Percentiles rank a stretch among this genome's conserved stretches.
These are phyloP conservation scores for Microthlaspi erraticum DNA, from an alignment of 345 rosid species.

Conservation along the genomic window DNA sequence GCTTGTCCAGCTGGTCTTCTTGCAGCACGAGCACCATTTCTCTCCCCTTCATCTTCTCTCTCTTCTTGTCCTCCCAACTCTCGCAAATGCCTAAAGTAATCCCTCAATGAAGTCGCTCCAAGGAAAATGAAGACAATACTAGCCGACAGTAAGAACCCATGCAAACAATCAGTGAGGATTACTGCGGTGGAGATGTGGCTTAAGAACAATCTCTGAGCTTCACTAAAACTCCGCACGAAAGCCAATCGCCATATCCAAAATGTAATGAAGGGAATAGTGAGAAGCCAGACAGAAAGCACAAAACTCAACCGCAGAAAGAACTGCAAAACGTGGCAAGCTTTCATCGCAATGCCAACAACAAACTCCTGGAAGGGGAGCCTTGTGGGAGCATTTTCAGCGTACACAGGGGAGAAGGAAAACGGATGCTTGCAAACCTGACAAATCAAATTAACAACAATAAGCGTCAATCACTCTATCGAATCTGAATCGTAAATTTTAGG, in stretches of 20 bases:
- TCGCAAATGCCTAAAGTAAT: constrained; percentile 90
- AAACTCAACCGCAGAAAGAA: constrained; percentile 92
- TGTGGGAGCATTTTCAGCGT: constrained; percentile 94
- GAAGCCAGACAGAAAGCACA: constrained; percentile 96
- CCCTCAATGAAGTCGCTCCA: constrained; percentile 95
- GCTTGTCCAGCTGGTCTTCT: constrained; percentile 75
- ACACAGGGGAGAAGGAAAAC: constrained; percentile 94
- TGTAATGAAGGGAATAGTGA: constrained; percentile 90
- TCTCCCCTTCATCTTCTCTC: constrained; percentile 91
- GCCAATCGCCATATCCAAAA: constrained; percentile 98
- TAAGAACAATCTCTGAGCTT: constrained; percentile 90
- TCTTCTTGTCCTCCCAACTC: constrained; percentile 98
- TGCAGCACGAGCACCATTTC: constrained; percentile 88
- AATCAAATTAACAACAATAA: constrained; percentile 19
- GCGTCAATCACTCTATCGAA: neutral
- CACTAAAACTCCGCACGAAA: constrained; percentile 88
- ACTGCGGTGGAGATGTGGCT: constrained; percentile 86
- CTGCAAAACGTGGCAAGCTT: constrained; percentile 90
- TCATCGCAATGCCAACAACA: constrained; percentile 92
- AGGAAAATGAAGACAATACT: constrained; percentile 97
- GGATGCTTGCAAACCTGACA: constrained; percentile 95
- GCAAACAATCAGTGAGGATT: constrained; percentile 95
- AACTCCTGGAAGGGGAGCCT: constrained; percentile 99
- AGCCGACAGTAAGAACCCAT: constrained; percentile 96
- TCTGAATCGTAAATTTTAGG: neutral